Percentiles rank a stretch among this genome's conserved stretches.
Conservation (phyloP, 148 eudicot species). For the Arbutus unedo region DNA sequence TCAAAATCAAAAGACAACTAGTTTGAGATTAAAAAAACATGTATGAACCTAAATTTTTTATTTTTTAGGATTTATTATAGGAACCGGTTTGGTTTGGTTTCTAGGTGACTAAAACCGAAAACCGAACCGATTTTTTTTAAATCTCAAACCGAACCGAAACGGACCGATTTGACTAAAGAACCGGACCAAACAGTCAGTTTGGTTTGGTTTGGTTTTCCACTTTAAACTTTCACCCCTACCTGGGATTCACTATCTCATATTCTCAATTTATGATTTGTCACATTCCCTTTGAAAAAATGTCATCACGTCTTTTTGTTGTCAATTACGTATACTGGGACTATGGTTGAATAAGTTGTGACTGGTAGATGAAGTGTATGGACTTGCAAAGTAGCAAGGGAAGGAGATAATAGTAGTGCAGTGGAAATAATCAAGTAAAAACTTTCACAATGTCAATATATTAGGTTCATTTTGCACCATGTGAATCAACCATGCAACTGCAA, state of each 20-base stretch:
- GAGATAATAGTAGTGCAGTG: not conserved
- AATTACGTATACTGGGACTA: not conserved
- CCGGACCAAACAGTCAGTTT: too few species aligned
- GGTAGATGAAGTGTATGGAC: not conserved
- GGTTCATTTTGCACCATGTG: not conserved
- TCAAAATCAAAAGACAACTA: too few species aligned
- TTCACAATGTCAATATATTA: not conserved
- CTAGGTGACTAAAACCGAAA: too few species aligned
- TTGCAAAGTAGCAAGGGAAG: not conserved
- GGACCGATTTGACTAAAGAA: too few species aligned
- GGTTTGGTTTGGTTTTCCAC: too few species aligned
- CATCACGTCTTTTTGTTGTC: not conserved
- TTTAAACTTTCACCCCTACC: too few species aligned
- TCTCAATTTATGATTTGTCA: not conserved
- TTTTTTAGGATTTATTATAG: too few species aligned
- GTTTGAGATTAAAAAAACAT: too few species aligned
- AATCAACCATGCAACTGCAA: not conserved
- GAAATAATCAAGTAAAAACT: not conserved
- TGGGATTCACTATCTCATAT: not conserved
- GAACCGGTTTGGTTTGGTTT: too few species aligned
- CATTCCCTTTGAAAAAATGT: not conserved
- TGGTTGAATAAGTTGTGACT: not conserved
- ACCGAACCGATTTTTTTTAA: too few species aligned
- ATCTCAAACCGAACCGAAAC: too few species aligned
- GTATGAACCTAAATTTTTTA: too few species aligned